Conservation (phyloP, 495 filamentous ascomycete genomes). For the Xylaria scruposa region DNA sequence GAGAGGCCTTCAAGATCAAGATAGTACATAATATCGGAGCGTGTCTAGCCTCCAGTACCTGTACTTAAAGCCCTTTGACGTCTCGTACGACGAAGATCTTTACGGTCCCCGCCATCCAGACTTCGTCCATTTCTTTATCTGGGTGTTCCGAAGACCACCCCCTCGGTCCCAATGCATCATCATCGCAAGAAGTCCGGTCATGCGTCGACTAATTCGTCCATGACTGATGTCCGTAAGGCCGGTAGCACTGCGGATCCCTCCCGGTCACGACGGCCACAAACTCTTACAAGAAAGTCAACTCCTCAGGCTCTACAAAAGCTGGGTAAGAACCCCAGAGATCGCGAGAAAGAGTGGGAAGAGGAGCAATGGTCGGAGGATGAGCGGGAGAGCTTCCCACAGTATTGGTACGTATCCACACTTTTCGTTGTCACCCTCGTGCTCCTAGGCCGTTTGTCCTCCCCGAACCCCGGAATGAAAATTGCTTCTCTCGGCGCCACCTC, state of each 20-base stretch:
- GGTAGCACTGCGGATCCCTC: conserved; percentile 43
- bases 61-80: conserved; percentile 30
- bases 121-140: not conserved
- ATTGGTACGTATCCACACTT: conserved; percentile 49
- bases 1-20: not conserved
- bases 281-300: conserved; percentile 47
- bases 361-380: conserved; percentile 56
- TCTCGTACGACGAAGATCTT: conserved; percentile 20
- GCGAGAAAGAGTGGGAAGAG: conserved; percentile 54
- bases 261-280: conserved; percentile 48
- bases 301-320: conserved; percentile 49
- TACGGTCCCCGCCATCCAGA: conserved; percentile 20
- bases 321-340: conserved; percentile 51
- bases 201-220: conserved; percentile 54
- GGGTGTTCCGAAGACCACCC: conserved; percentile 29
- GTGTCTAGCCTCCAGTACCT: not conserved
- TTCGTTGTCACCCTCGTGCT: conserved; percentile 19
- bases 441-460: conserved; percentile 21
- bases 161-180: conserved; percentile 52
- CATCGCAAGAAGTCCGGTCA: conserved; percentile 57
- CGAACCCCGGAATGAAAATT: conserved; percentile 3
- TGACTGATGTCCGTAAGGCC: conserved; percentile 56
- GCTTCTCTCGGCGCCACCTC: conserved; percentile 26
- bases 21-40: not conserved
- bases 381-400: conserved; percentile 58